These are phyloP conservation scores for Termitomyces sp. DNA, from an alignment of 768 basidiomycete genomes.

Conservation along the genomic window DNA sequence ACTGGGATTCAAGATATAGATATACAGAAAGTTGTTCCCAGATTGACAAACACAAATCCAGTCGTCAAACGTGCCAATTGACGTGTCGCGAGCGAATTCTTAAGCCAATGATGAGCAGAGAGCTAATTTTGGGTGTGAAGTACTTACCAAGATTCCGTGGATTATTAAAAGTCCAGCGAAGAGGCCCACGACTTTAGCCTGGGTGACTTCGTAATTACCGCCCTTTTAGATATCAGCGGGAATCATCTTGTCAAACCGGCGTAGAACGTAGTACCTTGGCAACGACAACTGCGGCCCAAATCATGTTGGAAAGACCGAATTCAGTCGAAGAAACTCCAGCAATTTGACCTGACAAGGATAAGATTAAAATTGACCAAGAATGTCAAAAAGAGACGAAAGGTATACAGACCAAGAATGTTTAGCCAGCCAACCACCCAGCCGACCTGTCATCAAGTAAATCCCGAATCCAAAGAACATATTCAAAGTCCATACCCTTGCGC, in stretches of 20 bases:
- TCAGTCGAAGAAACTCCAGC: slow-evolving; percentile 85
- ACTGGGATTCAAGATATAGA: slow-evolving; percentile 17
- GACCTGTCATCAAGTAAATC: slow-evolving; percentile 29
- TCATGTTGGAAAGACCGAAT: slow-evolving; percentile 76
- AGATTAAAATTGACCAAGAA: background rate
- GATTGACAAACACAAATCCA: slow-evolving; percentile 82
- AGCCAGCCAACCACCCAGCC: slow-evolving; percentile 83
- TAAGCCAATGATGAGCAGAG: slow-evolving; percentile 2
- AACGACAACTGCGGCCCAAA: slow-evolving; percentile 67
- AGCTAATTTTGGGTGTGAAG: background rate
- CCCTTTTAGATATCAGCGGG: slow-evolving; percentile 23
- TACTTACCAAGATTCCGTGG: slow-evolving; percentile 63
- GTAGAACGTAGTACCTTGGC: slow-evolving; percentile 34
- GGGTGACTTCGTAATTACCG: slow-evolving; percentile 53
- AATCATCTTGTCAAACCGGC: background rate
- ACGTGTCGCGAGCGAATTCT: slow-evolving; percentile 72
- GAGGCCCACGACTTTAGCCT: slow-evolving; percentile 73
- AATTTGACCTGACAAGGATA: slow-evolving; percentile 50
- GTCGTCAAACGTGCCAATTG: slow-evolving; percentile 70
- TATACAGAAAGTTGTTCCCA: slow-evolving; percentile 69
- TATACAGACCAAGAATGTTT: slow-evolving; percentile 63
- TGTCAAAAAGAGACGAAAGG: background rate
- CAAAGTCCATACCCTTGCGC: slow-evolving; percentile 43
- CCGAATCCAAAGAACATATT: background rate
- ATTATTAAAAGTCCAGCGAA: slow-evolving; percentile 72